Conservation (phyloP, 2,329 filamentous ascomycete species). For the Trichoderma sp. region DNA sequence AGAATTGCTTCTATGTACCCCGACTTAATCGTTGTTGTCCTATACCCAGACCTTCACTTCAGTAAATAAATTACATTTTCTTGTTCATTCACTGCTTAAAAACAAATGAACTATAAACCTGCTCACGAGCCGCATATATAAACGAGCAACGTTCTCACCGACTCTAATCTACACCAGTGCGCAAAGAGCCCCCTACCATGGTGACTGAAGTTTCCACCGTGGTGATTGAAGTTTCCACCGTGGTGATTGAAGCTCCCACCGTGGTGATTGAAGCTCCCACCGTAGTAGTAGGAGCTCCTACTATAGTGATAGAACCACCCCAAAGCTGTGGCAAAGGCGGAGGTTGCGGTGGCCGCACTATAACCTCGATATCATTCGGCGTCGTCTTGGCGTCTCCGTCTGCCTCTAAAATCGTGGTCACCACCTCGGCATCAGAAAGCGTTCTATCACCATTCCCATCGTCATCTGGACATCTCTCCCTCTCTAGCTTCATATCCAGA, state of each 20-base stretch:
- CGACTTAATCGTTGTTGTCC: too few relatives aligned
- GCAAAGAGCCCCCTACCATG: neutral
- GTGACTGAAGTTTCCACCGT: too few relatives aligned
- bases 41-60: too few relatives aligned
- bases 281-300: neutral
- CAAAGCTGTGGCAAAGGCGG: conserved; percentile 27
- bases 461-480: conserved; percentile 46
- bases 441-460: conserved; percentile 2
- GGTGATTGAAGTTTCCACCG: neutral
- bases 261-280: neutral
- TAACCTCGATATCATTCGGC: neutral
- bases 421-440: neutral
- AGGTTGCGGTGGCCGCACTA: conserved; percentile 23
- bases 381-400: neutral
- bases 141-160: too few relatives aligned
- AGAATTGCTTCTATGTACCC: too few relatives aligned
- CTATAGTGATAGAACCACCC: neutral
- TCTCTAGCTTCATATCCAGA: conserved; percentile 58
- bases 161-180: conserved; percentile 7
- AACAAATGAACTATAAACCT: neutral
- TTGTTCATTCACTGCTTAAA: neutral
- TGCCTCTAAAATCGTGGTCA: neutral
- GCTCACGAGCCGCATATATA: neutral
- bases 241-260: neutral
- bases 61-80: neutral